Evolutionary conservation across 2,329 filamentous ascomycete genomes (phyloP).

Genomic region (Ceratocystis variospora): DNA sequence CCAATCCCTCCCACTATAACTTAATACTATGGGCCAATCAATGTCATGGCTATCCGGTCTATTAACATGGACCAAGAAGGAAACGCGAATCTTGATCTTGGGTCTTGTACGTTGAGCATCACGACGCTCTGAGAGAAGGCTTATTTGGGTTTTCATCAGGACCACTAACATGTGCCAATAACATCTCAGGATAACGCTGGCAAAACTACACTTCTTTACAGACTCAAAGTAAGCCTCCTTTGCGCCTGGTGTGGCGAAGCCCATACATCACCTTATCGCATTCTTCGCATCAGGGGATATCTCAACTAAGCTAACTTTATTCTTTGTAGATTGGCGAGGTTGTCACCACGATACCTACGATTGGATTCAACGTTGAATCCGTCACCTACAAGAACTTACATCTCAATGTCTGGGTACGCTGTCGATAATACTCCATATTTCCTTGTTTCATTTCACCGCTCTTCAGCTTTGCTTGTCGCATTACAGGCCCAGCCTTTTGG

Average conservation of each 20-base stretch:
- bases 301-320: constrained; percentile 15
- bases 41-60: constrained; percentile 59
- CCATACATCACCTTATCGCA: constrained; percentile 8
- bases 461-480: neutral
- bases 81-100: constrained; percentile 89
- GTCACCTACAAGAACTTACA: constrained; percentile 97
- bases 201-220: constrained; percentile 93
- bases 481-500: constrained; percentile 2
- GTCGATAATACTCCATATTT: neutral
- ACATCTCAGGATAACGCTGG: constrained; percentile 78
- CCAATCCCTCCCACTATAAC: constrained; percentile 7
- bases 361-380: constrained; percentile 98
- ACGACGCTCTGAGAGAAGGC: neutral
- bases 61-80: constrained; percentile 76
- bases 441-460: neutral
- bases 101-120: constrained; percentile 55
- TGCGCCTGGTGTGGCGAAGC: neutral
- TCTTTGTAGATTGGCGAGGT: constrained; percentile 76
- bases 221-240: constrained; percentile 57
- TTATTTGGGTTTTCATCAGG: neutral
- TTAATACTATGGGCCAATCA: constrained; percentile 42
- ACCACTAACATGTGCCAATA: constrained; percentile 1
- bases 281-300: neutral
- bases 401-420: constrained; percentile 89
- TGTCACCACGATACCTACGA: constrained; percentile 96